These are phyloP conservation scores for Kodamaea fukazawae DNA, from an alignment of 805 yeast species.

Conservation along the genomic window DNA sequence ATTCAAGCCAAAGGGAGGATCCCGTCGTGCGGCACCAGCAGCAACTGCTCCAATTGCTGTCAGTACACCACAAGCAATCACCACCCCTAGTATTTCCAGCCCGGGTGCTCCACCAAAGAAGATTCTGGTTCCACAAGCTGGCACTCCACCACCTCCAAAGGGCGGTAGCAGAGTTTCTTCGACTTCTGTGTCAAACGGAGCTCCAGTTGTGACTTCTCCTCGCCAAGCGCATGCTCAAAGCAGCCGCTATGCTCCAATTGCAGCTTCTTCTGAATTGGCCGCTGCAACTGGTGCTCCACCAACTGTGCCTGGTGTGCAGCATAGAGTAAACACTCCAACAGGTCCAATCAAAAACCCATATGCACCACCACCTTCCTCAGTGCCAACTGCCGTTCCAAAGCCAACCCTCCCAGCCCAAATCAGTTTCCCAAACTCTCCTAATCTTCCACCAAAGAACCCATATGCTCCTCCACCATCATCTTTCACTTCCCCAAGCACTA, in stretches of 20 bases:
- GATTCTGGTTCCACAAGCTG: conserved; percentile 20
- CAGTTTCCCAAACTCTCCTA: conserved; percentile 9
- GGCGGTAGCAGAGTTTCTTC: conserved; percentile 26
- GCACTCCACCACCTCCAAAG: conserved; percentile 30
- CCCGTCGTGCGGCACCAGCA: conserved; percentile 48
- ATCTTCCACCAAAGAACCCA: conserved; percentile 33
- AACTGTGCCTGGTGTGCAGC: conserved; percentile 6
- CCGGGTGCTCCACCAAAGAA: conserved; percentile 23
- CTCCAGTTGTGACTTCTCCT: conserved; percentile 12
- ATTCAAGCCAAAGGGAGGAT: conserved; percentile 38
- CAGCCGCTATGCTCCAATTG: conserved; percentile 33
- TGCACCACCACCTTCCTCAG: conserved; percentile 20
- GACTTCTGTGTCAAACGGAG: conserved; percentile 12
- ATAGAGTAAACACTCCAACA: conserved; percentile 16
- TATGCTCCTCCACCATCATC: conserved; percentile 32
- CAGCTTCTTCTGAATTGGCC: not conserved
- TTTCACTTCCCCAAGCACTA: conserved; percentile 3
- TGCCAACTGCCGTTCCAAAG: conserved; percentile 11
- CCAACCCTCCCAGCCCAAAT: not conserved
- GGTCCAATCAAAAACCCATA: conserved; percentile 19
- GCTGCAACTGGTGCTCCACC: conserved; percentile 10
- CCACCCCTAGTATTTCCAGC: conserved; percentile 20
- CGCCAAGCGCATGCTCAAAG: conserved; percentile 23
- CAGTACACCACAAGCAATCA: conserved; percentile 21
- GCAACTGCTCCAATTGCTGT: conserved; percentile 21